A percentile compares a stretch with the other conserved stretches of the same genome.
Conservation (phyloP, 2,329 filamentous ascomycete species). For the Penicillium sp. region DNA sequence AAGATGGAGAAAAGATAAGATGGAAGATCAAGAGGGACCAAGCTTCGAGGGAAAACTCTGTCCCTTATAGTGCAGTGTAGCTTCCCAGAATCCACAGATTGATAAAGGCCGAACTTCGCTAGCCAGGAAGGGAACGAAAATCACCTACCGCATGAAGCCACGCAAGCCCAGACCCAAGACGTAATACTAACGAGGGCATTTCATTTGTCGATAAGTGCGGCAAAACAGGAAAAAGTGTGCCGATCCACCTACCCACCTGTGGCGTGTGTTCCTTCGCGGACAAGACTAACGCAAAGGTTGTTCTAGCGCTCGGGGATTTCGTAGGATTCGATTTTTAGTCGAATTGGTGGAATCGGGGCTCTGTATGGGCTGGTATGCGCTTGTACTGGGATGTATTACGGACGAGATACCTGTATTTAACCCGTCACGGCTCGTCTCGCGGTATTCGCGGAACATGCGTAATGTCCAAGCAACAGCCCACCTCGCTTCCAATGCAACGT, state of each 20-base stretch:
- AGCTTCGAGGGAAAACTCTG: background rate
- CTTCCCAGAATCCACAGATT: constrained; percentile 4
- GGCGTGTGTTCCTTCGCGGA: background rate
- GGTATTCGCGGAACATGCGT: background rate
- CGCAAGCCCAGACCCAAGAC: background rate
- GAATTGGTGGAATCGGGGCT: background rate
- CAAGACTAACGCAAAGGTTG: background rate
- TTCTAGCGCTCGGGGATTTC: background rate
- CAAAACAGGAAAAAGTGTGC: background rate
- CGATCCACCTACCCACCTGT: constrained; percentile 2
- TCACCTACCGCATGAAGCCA: constrained; percentile 1
- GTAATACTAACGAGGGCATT: background rate
- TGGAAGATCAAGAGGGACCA: background rate
- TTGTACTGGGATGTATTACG: background rate
- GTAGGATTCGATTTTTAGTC: background rate
- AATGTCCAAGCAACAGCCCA: background rate
- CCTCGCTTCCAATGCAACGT: background rate
- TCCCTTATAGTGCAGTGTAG: constrained; percentile 1
- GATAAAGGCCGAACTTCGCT: constrained; percentile 5
- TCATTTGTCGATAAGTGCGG: background rate
- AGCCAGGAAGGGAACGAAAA: background rate
- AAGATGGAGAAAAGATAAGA: background rate
- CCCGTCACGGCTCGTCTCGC: background rate
- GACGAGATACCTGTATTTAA: background rate
- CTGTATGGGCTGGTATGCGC: background rate